Evolutionary conservation across 257 asterid genomes (phyloP).

Genomic region (Prunella vulgaris): DNA sequence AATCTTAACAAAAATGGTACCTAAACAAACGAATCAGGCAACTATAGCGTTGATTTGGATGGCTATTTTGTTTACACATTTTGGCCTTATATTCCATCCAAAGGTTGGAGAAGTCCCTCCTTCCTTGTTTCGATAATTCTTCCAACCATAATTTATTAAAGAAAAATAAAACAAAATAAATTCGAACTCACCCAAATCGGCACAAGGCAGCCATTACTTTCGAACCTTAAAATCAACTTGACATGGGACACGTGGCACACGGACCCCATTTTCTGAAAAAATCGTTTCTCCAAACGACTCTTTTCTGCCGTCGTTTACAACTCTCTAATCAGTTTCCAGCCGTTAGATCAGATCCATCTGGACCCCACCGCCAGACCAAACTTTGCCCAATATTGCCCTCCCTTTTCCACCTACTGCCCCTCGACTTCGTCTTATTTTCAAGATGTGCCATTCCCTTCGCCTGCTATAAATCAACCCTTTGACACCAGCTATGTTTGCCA

Average conservation of each 20-base stretch:
- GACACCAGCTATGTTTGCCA: slow-evolving; percentile 72
- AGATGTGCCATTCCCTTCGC: slow-evolving; percentile 15
- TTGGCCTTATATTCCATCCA: slow-evolving; percentile 28
- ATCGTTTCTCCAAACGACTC: slow-evolving; percentile 26
- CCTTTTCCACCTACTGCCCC: slow-evolving; percentile 29
- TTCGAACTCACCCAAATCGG: too few species aligned
- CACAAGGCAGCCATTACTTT: neutral
- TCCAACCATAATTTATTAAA: neutral
- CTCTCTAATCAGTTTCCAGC: slow-evolving; percentile 16
- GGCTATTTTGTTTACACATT: neutral
- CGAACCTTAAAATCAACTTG: slow-evolving; percentile 5
- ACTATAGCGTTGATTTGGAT: neutral
- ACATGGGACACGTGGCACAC: slow-evolving; percentile 21
- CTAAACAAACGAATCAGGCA: neutral
- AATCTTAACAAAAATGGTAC: neutral
- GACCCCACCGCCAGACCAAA: slow-evolving; percentile 19
- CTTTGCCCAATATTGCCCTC: slow-evolving; percentile 10
- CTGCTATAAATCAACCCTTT: slow-evolving; percentile 55
- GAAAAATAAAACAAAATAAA: neutral
- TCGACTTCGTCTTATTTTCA: slow-evolving; percentile 12
- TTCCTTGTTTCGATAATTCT: neutral
- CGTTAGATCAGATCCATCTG: slow-evolving; percentile 26
- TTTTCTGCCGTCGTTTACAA: slow-evolving; percentile 16
- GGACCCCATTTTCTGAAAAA: neutral
- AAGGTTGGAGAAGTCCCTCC: slow-evolving; percentile 7